A percentile compares a stretch with the other conserved stretches of the same genome.
Evolutionary conservation across 2,329 filamentous ascomycete genomes (phyloP).

Genomic region (Colletotrichum nymphaeae): DNA sequence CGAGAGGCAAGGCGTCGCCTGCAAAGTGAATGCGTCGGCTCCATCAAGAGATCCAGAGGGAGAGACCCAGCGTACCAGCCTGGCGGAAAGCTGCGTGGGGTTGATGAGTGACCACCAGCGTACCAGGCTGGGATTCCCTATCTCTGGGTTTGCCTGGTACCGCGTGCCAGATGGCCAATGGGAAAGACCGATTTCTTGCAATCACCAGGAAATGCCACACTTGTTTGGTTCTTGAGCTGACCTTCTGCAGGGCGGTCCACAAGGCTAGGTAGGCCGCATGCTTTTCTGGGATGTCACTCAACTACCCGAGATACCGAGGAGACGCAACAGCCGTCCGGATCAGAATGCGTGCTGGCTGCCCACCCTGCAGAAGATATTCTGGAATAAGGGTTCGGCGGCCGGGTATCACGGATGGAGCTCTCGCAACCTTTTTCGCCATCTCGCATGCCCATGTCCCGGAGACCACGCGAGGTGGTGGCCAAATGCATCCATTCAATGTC

Average conservation of each 20-base stretch:
- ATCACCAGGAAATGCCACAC: not conserved
- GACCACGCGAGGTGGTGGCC: not conserved
- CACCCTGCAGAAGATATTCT: not conserved
- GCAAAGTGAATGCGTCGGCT: conserved; percentile 3
- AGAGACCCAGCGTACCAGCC: not conserved
- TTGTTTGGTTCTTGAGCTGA: not conserved
- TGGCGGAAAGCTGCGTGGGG: not conserved
- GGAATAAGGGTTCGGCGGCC: not conserved
- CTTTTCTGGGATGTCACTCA: conserved; percentile 16
- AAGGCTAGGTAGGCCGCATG: conserved; percentile 28
- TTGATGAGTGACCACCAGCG: not conserved
- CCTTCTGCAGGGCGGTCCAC: conserved; percentile 3
- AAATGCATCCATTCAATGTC: not conserved
- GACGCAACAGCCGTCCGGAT: conserved; percentile 1
- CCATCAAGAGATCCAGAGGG: not conserved
- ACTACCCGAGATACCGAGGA: not conserved
- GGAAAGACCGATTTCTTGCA: not conserved
- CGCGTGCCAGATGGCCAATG: not conserved
- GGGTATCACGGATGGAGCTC: conserved; percentile 19
- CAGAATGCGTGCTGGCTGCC: not conserved
- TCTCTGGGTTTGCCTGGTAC: not conserved
- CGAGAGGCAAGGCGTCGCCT: conserved; percentile 9
- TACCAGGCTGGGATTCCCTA: not conserved
- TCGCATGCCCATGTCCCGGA: not conserved
- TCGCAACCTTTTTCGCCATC: not conserved